Conservation (phyloP, 441 rosid species). For the Sinapis alba region DNA sequence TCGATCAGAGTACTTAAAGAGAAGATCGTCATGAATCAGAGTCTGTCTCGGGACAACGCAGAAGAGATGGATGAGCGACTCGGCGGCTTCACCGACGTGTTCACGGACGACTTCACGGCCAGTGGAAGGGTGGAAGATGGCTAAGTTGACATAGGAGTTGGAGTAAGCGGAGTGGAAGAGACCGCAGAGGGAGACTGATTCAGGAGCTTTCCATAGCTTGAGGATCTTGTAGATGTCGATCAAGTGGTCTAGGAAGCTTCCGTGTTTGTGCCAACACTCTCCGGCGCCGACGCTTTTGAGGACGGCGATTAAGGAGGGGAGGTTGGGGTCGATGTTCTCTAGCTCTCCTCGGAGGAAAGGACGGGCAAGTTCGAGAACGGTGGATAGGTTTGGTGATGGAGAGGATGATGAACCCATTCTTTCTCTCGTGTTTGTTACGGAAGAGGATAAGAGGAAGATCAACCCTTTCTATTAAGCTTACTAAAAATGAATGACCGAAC, state of each 20-base stretch:
- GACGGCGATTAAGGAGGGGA: conserved; percentile 65
- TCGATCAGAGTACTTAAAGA: conserved; percentile 63
- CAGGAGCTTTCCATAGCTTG: conserved; percentile 77
- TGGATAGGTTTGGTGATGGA: conserved; percentile 17
- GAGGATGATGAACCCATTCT: conserved; percentile 35
- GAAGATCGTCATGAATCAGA: conserved; percentile 70
- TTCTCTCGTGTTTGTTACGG: too few species aligned
- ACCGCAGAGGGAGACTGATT: conserved; percentile 77
- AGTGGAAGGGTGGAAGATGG: conserved; percentile 78
- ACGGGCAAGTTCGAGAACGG: conserved; percentile 58
- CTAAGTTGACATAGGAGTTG: conserved; percentile 82
- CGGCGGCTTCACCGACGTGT: conserved; percentile 77
- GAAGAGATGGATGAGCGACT: conserved; percentile 78
- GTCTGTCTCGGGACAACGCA: conserved; percentile 79
- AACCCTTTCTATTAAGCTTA: not conserved
- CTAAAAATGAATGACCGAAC: not conserved
- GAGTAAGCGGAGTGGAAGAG: conserved; percentile 88
- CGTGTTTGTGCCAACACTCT: conserved; percentile 98
- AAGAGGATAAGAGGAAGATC: too few species aligned
- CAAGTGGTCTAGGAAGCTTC: conserved; percentile 80
- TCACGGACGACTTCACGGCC: conserved; percentile 75
- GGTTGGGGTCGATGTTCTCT: conserved; percentile 51
- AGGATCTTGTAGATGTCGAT: conserved; percentile 74
- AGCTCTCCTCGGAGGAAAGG: conserved; percentile 91
- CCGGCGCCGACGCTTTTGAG: conserved; percentile 85